Percentiles rank a stretch among this genome's conserved stretches.
These are phyloP conservation scores for Cyberlindnera mycetangii DNA, from an alignment of 805 yeast species.

Conservation along the genomic window DNA sequence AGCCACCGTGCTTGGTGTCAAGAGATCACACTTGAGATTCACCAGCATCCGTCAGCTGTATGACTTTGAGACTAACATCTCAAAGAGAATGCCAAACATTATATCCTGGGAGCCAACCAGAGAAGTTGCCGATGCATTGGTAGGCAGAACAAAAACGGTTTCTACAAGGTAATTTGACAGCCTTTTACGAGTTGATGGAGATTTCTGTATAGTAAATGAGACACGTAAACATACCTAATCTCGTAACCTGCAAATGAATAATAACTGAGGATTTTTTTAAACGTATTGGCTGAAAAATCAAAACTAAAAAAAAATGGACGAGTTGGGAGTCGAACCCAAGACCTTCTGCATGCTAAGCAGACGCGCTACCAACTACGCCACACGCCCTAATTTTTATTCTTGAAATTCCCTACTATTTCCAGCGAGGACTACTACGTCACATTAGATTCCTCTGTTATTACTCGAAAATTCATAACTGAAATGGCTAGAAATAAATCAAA, in stretches of 20 bases:
- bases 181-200: neutral
- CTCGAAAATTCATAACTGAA: no score
- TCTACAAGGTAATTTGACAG: neutral
- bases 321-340: conserved; percentile 78
- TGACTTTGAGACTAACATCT: conserved; percentile 82
- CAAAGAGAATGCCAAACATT: conserved; percentile 80
- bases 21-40: conserved; percentile 72
- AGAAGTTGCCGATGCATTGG: conserved; percentile 80
- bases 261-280: no score
- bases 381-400: no score
- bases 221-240: no score
- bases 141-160: conserved; percentile 49
- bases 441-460: no score
- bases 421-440: no score
- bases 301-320: conserved; percentile 48
- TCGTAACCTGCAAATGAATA: no score
- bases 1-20: conserved; percentile 81
- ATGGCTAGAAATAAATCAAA: no score
- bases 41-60: conserved; percentile 72
- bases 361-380: conserved; percentile 85
- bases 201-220: neutral
- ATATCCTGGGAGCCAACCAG: conserved; percentile 80
- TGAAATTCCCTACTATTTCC: no score
- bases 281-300: neutral
- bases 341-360: conserved; percentile 79